Base-by-base conservation (phyloP, 1,284 basidiomycete species). In the Austropuccinia psidii region DNA sequence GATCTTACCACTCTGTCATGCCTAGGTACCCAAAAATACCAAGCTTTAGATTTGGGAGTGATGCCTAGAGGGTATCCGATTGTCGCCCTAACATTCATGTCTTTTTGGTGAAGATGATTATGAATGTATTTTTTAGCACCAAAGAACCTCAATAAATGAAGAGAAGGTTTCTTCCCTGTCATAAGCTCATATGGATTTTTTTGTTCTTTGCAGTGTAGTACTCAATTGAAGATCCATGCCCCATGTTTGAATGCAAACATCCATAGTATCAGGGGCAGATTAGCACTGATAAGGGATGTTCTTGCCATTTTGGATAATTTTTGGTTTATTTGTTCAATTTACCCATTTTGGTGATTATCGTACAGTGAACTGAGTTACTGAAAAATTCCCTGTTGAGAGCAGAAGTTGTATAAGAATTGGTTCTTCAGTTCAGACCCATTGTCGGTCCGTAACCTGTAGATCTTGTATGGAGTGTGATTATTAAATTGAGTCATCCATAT, bases 271-370 rank as follows among this genome's bases (percentile, higher is more conserved):
- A 3, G 11, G 2, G 62, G 62, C 5, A 65, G 33, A 11, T 52
- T 50, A 3, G 24, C 47, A 65, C 50, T 31, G 1, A 65, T 31
- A 1, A 65, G 17, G 11, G 50, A 35, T 13, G 62, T 65, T 4
- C 62, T 9, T 11, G 45, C 62, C 62, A 65, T 65, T 2, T 65
- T 47, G 4, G 47, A 31, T 3, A 65, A 33, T 1, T 29, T 29
- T 15, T 47, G 7, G 21, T 65, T 65, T 4, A 33, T 49, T 19
- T 47, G 4, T 37, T 65, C 62, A 5, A 65, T 47, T 29, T 31
- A 33, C 5, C 62, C 47, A 33, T 66, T 66, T 41, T 66, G 64
- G 19, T 66, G 45, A 15, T 66, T 29, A 17, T 66, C 24, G 27
- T 66, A 66, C 2, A n/a, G 45, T 19, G 50, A 24, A 21, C 27